A percentile compares a stretch with the other conserved stretches of the same genome.
Evolutionary conservation across 176 grass and related monocot species (phyloP).

Genomic region (Aegilops speltoides): DNA sequence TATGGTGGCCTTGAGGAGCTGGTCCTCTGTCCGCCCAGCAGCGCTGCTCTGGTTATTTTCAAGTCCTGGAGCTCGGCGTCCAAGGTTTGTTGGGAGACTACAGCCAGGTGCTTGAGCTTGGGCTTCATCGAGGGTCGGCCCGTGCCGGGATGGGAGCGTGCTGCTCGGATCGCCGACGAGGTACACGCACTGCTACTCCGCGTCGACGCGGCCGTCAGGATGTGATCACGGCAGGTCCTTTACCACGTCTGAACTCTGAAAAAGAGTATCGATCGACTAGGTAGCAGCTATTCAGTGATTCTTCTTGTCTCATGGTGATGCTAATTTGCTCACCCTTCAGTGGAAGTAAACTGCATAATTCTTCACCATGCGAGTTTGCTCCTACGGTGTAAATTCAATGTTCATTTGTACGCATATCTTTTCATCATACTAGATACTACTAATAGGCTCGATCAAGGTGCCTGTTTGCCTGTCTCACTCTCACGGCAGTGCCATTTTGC

Average conservation of each 20-base stretch:
- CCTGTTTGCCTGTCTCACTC: background rate
- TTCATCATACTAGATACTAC: too few relatives aligned
- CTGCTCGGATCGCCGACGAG: background rate
- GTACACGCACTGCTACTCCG: background rate
- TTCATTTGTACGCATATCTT: background rate
- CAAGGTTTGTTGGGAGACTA: too few relatives aligned
- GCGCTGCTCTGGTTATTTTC: background rate
- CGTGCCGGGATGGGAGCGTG: background rate
- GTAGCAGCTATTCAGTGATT: background rate
- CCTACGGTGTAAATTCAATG: background rate
- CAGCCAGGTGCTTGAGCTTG: too few relatives aligned
- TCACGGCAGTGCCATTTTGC: background rate
- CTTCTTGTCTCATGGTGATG: background rate
- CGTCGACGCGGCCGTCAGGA: background rate
- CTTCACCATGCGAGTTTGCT: background rate
- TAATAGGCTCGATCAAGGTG: background rate
- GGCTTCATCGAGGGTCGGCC: too few relatives aligned
- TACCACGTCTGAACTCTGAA: too few relatives aligned
- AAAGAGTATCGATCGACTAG: background rate
- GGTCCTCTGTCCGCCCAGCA: fast-evolving
- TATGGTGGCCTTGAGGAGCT: background rate
- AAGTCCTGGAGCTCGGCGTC: background rate
- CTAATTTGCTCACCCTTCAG: too few relatives aligned
- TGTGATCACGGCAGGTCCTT: too few relatives aligned
- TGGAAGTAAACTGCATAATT: background rate